Percentiles rank a stretch among this genome's conserved stretches.
These are phyloP conservation scores for Hanseniaspora clermontiae DNA, from an alignment of 805 yeast species.

Conservation along the genomic window DNA sequence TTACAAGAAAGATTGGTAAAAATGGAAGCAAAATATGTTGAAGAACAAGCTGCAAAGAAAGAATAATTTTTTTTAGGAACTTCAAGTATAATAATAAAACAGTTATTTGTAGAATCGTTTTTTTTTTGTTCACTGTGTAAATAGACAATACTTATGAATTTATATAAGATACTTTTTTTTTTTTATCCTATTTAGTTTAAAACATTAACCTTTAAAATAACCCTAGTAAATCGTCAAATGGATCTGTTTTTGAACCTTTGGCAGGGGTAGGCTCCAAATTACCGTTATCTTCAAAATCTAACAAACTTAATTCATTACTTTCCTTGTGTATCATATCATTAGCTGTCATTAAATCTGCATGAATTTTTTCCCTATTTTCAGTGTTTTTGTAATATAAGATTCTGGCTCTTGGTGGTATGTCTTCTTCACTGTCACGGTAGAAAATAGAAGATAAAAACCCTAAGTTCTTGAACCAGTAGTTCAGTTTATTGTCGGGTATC, in stretches of 20 bases:
- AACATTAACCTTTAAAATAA: background rate
- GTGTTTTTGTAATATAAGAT: conserved; percentile 1
- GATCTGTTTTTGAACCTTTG: background rate
- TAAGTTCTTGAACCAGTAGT: conserved; percentile 8
- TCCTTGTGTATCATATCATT: conserved; percentile 10
- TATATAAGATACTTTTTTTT: too few relatives aligned
- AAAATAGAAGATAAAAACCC: conserved; percentile 1
- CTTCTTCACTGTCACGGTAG: conserved; percentile 4
- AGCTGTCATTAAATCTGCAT: conserved; percentile 1
- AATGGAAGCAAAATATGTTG: conserved; percentile 22
- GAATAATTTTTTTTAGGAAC: too few relatives aligned
- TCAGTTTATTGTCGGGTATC: conserved; percentile 6
- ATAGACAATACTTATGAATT: background rate
- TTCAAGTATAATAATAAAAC: background rate
- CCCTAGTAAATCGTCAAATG: conserved; percentile 7
- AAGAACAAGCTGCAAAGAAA: conserved; percentile 10
- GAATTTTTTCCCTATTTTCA: background rate
- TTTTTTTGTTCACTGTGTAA: background rate
- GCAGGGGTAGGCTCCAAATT: background rate
- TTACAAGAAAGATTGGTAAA: conserved; percentile 44
- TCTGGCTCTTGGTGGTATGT: conserved; percentile 12
- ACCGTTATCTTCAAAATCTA: conserved; percentile 10
- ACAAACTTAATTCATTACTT: conserved; percentile 4
- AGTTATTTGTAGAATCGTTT: background rate
- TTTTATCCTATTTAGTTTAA: too few relatives aligned